Percentiles rank a stretch among this genome's conserved stretches.
Conservation (phyloP, 2,329 filamentous ascomycete species). For the Tolypocladium nubicola region DNA sequence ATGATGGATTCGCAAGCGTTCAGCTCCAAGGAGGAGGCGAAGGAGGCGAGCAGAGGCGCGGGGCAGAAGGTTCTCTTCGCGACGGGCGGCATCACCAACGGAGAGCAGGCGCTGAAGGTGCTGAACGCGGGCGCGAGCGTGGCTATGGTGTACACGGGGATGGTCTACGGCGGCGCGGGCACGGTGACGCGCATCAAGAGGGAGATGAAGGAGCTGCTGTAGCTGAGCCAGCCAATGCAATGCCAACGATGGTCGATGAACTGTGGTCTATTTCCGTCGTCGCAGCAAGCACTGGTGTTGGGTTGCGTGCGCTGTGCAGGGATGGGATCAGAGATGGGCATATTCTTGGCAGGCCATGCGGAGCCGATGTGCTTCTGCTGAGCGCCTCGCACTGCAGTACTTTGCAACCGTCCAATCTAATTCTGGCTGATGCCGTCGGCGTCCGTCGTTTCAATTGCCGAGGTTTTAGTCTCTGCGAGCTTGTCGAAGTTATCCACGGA, state of each 20-base stretch:
- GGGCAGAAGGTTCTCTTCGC: conserved; percentile 78
- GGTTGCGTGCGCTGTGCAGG: no score
- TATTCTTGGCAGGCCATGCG: no score
- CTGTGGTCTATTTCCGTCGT: background rate
- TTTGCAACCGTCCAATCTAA: no score
- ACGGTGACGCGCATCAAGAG: conserved; percentile 55
- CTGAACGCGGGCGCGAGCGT: conserved; percentile 84
- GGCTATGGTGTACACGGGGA: conserved; percentile 80
- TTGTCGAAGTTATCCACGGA: no score
- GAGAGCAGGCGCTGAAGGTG: conserved; percentile 69
- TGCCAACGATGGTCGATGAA: background rate
- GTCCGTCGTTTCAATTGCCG: no score
- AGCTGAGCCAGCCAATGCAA: background rate
- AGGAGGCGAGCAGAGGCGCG: conserved; percentile 18
- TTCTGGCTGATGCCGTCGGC: no score
- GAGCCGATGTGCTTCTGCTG: no score
- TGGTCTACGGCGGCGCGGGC: conserved; percentile 54
- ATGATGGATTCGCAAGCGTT: conserved; percentile 45
- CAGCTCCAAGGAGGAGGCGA: conserved; percentile 17
- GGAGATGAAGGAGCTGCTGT: conserved; percentile 39
- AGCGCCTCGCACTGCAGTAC: no score
- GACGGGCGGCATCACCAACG: conserved; percentile 84
- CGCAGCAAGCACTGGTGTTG: no score
- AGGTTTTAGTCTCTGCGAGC: no score
- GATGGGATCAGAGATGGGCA: no score